These are phyloP conservation scores for Penicillium herquei DNA, from an alignment of 495 filamentous ascomycete genomes.

Conservation along the genomic window DNA sequence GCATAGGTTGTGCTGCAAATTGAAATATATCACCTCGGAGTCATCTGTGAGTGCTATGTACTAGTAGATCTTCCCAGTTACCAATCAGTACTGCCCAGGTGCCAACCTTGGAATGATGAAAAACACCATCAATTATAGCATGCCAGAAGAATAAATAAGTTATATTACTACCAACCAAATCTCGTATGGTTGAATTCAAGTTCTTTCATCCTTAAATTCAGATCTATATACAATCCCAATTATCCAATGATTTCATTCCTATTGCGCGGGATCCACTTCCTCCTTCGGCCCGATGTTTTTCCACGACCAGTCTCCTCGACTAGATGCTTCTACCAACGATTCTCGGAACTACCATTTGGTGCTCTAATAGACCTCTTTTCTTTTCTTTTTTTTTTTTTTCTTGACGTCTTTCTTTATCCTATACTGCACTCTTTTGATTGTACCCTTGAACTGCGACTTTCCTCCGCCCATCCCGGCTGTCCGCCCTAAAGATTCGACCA, in stretches of 20 bases:
- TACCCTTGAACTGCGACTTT: background rate
- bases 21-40: too few relatives aligned
- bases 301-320: slow-evolving; percentile 17
- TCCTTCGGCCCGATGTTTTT: slow-evolving; percentile 3
- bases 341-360: background rate
- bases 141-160: too few relatives aligned
- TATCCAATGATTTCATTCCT: slow-evolving; percentile 1
- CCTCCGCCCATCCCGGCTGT: background rate
- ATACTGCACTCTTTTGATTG: slow-evolving; percentile 5
- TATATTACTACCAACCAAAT: too few relatives aligned
- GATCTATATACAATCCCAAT: background rate
- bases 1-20: too few relatives aligned
- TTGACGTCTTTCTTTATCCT: background rate
- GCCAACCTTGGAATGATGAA: too few relatives aligned
- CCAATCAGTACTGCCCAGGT: too few relatives aligned
- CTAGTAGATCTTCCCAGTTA: too few relatives aligned
- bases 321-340: background rate
- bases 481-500: slow-evolving; percentile 4
- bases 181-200: too few relatives aligned
- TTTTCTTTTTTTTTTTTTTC: slow-evolving; percentile 2
- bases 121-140: too few relatives aligned
- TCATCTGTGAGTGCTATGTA: too few relatives aligned
- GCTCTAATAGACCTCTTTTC: slow-evolving; percentile 9
- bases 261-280: background rate
- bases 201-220: too few relatives aligned